Evolutionary conservation across 2,329 filamentous ascomycete species (phyloP).

Genomic region (Coleophoma eucalyptorum): DNA sequence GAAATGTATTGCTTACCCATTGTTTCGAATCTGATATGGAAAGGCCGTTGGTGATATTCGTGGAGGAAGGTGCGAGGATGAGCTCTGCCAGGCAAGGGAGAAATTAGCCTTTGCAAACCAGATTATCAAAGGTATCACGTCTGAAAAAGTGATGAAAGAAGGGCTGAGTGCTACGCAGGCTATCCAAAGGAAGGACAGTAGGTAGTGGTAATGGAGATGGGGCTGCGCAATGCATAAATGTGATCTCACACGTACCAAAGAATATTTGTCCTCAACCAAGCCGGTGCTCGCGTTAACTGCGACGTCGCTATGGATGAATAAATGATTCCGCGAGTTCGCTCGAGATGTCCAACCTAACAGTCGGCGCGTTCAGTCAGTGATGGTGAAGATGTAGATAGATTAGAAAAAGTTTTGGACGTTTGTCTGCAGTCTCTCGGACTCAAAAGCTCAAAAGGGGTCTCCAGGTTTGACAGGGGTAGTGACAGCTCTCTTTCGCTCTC

Average conservation of each 20-base stretch:
- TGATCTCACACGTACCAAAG: slow-evolving; percentile 20
- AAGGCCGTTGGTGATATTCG: slow-evolving; percentile 28
- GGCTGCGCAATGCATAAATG: slow-evolving; percentile 18
- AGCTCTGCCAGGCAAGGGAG: slow-evolving; percentile 8
- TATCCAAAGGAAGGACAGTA: slow-evolving; percentile 1
- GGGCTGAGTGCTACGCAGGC: neutral
- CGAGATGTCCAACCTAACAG: no score
- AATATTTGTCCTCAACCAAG: slow-evolving; percentile 12
- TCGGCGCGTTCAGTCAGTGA: slow-evolving; percentile 16
- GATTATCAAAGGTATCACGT: slow-evolving; percentile 2
- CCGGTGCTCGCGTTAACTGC: slow-evolving; percentile 3
- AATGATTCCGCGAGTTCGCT: no score
- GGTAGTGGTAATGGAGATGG: slow-evolving; percentile 10
- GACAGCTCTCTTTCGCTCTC: slow-evolving; percentile 12
- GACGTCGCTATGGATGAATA: slow-evolving; percentile 7
- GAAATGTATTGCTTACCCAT: slow-evolving; percentile 29
- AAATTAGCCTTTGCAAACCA: slow-evolving; percentile 16
- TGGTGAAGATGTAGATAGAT: slow-evolving; percentile 6
- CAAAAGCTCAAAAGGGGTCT: slow-evolving; percentile 23
- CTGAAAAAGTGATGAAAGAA: neutral
- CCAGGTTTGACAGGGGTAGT: slow-evolving; percentile 19
- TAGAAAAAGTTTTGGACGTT: slow-evolving; percentile 15
- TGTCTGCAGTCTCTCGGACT: slow-evolving; percentile 5
- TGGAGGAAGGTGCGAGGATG: slow-evolving; percentile 15
- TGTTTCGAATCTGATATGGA: slow-evolving; percentile 22